Evolutionary conservation across 2,329 filamentous ascomycete genomes (phyloP).

Genomic region (Blastomyces parvus): DNA sequence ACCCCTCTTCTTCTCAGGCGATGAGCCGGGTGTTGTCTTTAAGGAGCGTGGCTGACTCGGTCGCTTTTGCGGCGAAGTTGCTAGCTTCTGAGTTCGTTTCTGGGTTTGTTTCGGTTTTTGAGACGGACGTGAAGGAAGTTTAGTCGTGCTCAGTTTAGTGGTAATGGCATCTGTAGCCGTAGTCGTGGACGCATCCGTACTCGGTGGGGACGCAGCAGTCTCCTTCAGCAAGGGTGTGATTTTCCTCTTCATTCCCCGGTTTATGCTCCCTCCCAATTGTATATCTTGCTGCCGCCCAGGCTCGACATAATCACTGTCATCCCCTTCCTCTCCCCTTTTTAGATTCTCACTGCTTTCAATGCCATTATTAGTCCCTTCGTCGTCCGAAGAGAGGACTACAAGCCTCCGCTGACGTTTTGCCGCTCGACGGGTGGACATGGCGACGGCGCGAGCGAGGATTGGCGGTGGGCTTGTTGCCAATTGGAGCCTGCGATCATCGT

Average conservation of each 20-base stretch:
- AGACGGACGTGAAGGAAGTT: neutral
- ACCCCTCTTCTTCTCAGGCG: constrained; percentile 24
- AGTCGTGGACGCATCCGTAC: neutral
- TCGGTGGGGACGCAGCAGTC: neutral
- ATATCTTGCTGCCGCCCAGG: neutral
- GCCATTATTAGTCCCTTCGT: constrained; percentile 16
- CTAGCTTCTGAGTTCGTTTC: neutral
- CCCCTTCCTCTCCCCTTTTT: neutral
- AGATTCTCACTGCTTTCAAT: neutral
- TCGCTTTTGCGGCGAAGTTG: neutral
- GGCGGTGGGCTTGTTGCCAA: neutral
- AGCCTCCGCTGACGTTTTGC: constrained; percentile 31
- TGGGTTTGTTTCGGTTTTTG: neutral
- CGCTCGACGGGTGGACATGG: constrained; percentile 29
- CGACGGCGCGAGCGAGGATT: constrained; percentile 7
- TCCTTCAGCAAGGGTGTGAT: neutral
- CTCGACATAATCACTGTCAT: neutral
- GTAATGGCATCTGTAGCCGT: neutral
- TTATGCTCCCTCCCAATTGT: neutral
- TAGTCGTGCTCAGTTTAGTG: neutral
- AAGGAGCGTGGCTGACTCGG: constrained; percentile 1
- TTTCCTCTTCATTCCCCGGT: constrained; percentile 2
- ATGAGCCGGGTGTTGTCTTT: constrained; percentile 20
- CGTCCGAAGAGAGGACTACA: constrained; percentile 23
- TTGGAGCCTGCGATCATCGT: neutral